Base-by-base conservation (phyloP, 768 basidiomycete genomes). In the Trametes maxima region DNA sequence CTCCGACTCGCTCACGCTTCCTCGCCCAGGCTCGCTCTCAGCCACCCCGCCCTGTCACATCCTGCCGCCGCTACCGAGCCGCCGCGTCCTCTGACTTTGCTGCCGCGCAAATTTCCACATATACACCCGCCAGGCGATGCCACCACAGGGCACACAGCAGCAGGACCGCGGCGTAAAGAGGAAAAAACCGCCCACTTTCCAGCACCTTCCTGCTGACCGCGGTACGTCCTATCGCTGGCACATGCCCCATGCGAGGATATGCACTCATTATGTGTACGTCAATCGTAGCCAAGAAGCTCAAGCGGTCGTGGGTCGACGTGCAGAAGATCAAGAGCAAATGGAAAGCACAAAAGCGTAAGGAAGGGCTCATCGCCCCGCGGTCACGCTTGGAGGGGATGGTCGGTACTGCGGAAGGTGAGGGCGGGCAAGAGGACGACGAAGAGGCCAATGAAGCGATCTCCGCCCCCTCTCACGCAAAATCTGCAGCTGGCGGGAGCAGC, bases 281-380 rank as follows among this genome's bases (percentile, higher is more conserved):
- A 44, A 50, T 24, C 63, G 12, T 65, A 94, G 94, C 94, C 19
- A 90, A 84, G 72, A 87, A 86, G 67, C 78, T 95, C 59, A 95
- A 94, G 75, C 82, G 84, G 70, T 81, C 84, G 59, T 95, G 94
- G 85, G 82, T 95, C 11, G 81, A 89, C 57, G 85, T 81, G 62
- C 82, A 82, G 60, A 93, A 92, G 75, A 82, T 92, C 57, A 90
- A 88, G 69, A 84, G 82, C 66, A 82, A 88, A 76, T 94, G 92
- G 89, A 88, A 82, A 68, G 78, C 83, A 37, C 79, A 90, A 76
- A 90, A 88, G 76, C 80, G 81, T 60, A 79, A 75, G 70, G 78
- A 80, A 60, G 78, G 76, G 17, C 65, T 78, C 22, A 59, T 66
- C 28, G 54, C 69, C 10, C 22, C 59, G 19, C 54, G 57, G 35